phyloP scores from a whole-genome alignment of 306 rosid species.

The Heteromeles arbutifolia region DNA sequence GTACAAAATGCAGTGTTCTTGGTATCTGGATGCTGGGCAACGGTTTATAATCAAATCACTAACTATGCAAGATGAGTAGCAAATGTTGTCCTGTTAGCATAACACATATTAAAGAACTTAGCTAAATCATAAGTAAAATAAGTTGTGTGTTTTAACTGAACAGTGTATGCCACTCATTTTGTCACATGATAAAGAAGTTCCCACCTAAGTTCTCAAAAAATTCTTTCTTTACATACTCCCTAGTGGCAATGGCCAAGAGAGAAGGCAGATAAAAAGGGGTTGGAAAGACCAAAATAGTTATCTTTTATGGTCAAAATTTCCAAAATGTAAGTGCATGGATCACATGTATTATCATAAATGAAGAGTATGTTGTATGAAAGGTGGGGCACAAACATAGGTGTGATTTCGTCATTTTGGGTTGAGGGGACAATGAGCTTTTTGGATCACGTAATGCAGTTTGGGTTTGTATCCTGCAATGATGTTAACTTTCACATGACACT shows the following conservation, averaged over 20 bases:
- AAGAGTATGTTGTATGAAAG: constrained; percentile 19
- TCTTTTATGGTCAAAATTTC: neutral
- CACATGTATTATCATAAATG: constrained; percentile 13
- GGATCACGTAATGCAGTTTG: constrained; percentile 25
- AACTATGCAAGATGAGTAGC: too few species aligned
- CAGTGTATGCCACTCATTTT: too few species aligned
- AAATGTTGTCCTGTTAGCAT: too few species aligned
- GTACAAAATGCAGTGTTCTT: too few species aligned
- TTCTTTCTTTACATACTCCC: neutral
- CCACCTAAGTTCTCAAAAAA: neutral
- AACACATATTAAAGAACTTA: neutral
- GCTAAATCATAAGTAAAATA: neutral
- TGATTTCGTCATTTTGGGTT: constrained; percentile 14
- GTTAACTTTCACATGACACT: neutral
- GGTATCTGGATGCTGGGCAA: too few species aligned
- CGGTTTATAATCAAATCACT: too few species aligned
- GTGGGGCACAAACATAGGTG: constrained; percentile 15
- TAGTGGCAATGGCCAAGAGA: neutral
- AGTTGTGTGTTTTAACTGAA: neutral
- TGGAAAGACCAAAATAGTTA: neutral
- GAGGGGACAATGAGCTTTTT: constrained; percentile 25
- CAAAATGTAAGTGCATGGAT: neutral
- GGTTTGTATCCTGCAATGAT: constrained; percentile 27
- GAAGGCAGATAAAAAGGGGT: neutral
- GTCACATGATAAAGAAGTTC: neutral